Conservation (phyloP, 495 filamentous ascomycete genomes). For the Penicillium nucicola region DNA sequence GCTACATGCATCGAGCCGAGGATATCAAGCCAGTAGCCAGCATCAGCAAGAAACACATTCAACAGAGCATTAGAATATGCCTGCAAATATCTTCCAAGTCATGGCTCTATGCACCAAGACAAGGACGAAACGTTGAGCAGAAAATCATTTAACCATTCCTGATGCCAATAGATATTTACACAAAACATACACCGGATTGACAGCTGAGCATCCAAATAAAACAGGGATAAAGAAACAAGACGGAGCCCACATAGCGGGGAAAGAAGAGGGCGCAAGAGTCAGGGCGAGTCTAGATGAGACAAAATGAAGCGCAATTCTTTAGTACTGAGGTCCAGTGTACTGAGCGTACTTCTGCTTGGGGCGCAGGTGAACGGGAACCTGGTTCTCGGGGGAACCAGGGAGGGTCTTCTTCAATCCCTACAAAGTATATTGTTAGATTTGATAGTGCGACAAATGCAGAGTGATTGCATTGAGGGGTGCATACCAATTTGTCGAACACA, state of each 20-base stretch:
- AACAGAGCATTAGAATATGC: too few species aligned
- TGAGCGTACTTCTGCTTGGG: constrained; percentile 71
- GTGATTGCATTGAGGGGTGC: constrained; percentile 16
- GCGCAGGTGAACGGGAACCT: constrained; percentile 79
- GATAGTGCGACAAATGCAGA: not conserved
- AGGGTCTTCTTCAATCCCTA: constrained; percentile 90
- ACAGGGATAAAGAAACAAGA: constrained; percentile 21
- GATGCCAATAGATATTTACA: constrained; percentile 49
- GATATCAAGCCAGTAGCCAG: too few species aligned
- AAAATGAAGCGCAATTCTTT: constrained; percentile 16
- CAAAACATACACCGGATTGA: constrained; percentile 29
- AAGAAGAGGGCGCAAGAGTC: constrained; percentile 7
- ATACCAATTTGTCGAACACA: constrained; percentile 91
- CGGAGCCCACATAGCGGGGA: constrained; percentile 12
- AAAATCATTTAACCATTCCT: constrained; percentile 34
- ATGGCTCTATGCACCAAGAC: not conserved
- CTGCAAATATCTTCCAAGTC: too few species aligned
- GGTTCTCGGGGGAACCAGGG: constrained; percentile 73
- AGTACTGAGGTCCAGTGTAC: constrained; percentile 43
- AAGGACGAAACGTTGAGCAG: constrained; percentile 10
- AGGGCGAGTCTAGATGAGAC: constrained; percentile 7
- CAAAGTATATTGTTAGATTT: constrained; percentile 5
- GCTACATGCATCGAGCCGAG: too few species aligned
- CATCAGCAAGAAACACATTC: too few species aligned
- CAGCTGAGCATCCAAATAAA: constrained; percentile 20